phyloP scores from a whole-genome alignment of 2,329 filamentous ascomycete species.

The Cladophialophora psammophila region DNA sequence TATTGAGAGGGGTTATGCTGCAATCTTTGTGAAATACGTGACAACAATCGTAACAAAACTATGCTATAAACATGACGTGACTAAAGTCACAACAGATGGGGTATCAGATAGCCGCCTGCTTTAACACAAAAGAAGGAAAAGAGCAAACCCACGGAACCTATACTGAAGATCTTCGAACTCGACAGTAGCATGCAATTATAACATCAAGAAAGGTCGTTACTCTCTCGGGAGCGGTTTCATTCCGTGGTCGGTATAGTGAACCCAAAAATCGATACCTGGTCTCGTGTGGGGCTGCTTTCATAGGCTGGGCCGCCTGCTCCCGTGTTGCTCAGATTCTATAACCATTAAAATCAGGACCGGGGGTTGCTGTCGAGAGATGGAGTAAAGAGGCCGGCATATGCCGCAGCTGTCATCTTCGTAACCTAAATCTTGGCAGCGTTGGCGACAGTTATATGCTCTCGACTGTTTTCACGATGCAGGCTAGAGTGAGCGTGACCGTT shows the following conservation, averaged over 20 bases:
- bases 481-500: conserved; percentile 22
- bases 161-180: background rate
- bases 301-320: background rate
- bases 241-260: background rate
- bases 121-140: conserved; percentile 25
- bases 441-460: conserved; percentile 30
- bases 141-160: background rate
- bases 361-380: background rate
- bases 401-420: background rate
- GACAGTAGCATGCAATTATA: background rate
- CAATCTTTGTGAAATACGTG: background rate
- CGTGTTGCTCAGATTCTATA: background rate
- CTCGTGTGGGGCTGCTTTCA: background rate
- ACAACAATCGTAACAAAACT: background rate
- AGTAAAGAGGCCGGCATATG: background rate
- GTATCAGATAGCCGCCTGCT: conserved; percentile 39
- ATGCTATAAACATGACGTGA: conserved; percentile 40
- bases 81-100: conserved; percentile 33
- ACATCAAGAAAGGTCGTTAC: background rate
- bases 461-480: conserved; percentile 21
- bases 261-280: background rate
- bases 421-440: conserved; percentile 29
- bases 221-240: no score
- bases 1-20: conserved; percentile 3
- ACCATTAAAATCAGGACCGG: background rate